These are phyloP conservation scores for Acacia pycnantha DNA, from an alignment of 331 rosid species.

Conservation along the genomic window DNA sequence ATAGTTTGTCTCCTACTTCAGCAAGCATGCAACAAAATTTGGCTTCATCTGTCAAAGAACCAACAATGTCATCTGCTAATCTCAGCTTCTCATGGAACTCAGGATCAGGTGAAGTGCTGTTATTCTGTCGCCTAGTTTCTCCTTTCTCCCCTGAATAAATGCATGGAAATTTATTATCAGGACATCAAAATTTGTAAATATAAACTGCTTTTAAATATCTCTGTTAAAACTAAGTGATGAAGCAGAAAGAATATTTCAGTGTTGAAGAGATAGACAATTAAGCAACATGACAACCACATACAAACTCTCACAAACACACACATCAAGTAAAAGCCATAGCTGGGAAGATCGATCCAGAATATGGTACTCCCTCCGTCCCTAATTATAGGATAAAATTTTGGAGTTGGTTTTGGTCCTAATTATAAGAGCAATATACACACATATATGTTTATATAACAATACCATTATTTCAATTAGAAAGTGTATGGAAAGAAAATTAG, in stretches of 20 bases:
- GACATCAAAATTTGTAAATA: constrained; percentile 8
- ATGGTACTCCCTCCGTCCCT: too few species aligned
- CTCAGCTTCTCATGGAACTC: too few species aligned
- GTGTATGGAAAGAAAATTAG: too few species aligned
- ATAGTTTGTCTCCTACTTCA: too few species aligned
- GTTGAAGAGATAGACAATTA: constrained; percentile 27
- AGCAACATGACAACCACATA: constrained; percentile 24
- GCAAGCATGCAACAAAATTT: too few species aligned
- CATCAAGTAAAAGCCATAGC: background rate
- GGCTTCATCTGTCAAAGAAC: too few species aligned
- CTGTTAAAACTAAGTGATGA: background rate
- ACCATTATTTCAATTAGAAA: too few species aligned
- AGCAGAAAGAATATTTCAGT: constrained; percentile 35
- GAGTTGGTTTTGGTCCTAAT: too few species aligned
- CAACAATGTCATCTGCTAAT: too few species aligned
- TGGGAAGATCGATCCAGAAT: background rate
- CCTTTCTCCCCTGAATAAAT: constrained; percentile 76
- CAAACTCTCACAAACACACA: constrained; percentile 5
- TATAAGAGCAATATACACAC: too few species aligned
- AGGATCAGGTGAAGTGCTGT: constrained; percentile 93
- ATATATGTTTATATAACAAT: too few species aligned
- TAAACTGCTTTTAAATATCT: background rate
- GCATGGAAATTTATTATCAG: background rate
- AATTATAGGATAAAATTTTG: too few species aligned
- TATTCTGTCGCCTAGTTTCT: constrained; percentile 92